phyloP scores from a whole-genome alignment of 2,329 filamentous ascomycete species.

The Aspergillus texensis region DNA sequence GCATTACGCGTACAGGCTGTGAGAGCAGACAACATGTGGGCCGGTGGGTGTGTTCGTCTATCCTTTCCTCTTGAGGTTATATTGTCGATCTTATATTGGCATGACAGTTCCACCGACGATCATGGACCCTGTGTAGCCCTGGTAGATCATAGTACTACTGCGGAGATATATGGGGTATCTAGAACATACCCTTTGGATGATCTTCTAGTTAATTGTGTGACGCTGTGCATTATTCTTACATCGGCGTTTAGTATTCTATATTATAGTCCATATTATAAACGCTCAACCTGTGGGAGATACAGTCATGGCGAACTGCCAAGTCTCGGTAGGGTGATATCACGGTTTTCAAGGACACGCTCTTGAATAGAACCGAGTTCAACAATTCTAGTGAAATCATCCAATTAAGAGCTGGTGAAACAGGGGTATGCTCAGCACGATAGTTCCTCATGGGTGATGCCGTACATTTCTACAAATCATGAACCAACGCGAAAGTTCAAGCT shows the following conservation, averaged over 20 bases:
- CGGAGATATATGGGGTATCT: not conserved
- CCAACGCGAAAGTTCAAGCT: not conserved
- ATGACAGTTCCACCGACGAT: slow-evolving; percentile 4
- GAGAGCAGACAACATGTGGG: not conserved
- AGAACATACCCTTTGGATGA: not conserved
- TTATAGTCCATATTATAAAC: not conserved
- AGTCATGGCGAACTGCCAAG: not conserved
- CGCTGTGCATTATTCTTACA: not conserved
- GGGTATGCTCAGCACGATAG: not conserved
- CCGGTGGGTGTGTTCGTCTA: slow-evolving; percentile 3
- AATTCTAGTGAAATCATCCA: not conserved
- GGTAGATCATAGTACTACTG: not conserved
- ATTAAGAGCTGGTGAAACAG: rapidly evolving
- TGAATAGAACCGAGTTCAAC: not conserved
- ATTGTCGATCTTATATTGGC: not conserved
- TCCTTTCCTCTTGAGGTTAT: not conserved
- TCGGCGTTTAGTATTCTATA: not conserved
- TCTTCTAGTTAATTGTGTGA: not conserved
- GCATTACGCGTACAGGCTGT: slow-evolving; percentile 23
- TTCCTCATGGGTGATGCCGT: not conserved
- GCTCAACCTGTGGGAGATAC: not conserved
- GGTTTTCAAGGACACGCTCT: too few species aligned
- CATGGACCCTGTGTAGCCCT: not conserved
- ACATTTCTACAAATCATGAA: not conserved
- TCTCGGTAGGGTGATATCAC: too few species aligned